Percentiles rank a stretch among this genome's conserved stretches.
Conservation (phyloP, 495 filamentous ascomycete species). For the Hypoxylon rickii region DNA sequence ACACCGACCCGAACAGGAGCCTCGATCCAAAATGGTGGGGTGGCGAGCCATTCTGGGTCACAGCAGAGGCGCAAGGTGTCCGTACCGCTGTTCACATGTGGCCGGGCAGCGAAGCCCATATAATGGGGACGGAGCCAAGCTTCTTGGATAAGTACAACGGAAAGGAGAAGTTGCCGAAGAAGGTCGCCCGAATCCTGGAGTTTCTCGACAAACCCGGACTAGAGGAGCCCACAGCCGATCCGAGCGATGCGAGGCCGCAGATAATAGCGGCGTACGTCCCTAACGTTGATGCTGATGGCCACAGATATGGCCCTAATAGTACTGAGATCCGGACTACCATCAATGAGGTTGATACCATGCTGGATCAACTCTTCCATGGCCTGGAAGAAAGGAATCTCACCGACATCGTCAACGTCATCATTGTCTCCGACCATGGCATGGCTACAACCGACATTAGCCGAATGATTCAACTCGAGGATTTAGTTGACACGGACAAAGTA, state of each 20-base stretch:
- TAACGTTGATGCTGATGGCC: constrained; percentile 83
- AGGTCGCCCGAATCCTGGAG: constrained; percentile 76
- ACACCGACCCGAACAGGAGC: constrained; percentile 72
- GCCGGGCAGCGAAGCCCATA: constrained; percentile 90
- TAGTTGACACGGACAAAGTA: constrained; percentile 73
- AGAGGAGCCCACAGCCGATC: constrained; percentile 47
- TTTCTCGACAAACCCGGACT: constrained; percentile 80
- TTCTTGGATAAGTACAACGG: constrained; percentile 85
- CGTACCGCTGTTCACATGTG: constrained; percentile 94
- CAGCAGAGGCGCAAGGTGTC: constrained; percentile 79
- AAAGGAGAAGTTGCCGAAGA: constrained; percentile 70
- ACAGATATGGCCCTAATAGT: constrained; percentile 89
- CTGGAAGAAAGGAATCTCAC: constrained; percentile 83
- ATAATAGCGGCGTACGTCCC: constrained; percentile 94
- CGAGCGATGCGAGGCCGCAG: constrained; percentile 66
- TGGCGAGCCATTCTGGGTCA: constrained; percentile 91
- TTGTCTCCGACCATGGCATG: constrained; percentile 99
- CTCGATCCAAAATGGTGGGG: constrained; percentile 90
- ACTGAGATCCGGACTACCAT: constrained; percentile 84
- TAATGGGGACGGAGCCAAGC: constrained; percentile 67
- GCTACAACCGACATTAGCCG: constrained; percentile 81
- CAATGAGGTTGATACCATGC: constrained; percentile 73
- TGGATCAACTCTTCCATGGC: constrained; percentile 73
- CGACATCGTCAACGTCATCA: constrained; percentile 87
- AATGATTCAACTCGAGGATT: constrained; percentile 91